Evolutionary conservation across 225 moss, liverwort and hornwort genomes (phyloP).

Genomic region (Bryoerythrophyllum caledonicum): DNA sequence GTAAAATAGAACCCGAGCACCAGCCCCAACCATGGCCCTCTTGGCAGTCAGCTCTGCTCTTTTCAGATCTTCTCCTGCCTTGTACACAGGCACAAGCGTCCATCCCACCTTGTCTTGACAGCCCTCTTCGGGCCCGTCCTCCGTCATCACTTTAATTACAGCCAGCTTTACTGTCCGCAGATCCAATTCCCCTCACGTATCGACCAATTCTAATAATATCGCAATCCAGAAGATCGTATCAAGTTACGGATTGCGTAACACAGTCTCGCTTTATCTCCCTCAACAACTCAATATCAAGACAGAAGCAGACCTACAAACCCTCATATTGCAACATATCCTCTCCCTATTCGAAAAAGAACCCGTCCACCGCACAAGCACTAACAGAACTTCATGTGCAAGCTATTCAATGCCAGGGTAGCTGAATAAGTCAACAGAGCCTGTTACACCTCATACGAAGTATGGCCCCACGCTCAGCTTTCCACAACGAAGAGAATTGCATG

Average conservation of each 20-base stretch:
- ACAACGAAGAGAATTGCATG: conserved; percentile 19
- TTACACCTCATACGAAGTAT: conserved; percentile 7
- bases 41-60: conserved; percentile 66
- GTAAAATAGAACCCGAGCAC: conserved; percentile 90
- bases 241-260: neutral
- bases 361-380: neutral
- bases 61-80: conserved; percentile 48
- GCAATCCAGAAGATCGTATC: neutral
- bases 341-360: neutral
- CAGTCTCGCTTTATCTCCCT: conserved; percentile 19
- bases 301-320: conserved; percentile 30
- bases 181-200: conserved; percentile 6
- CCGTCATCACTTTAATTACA: conserved; percentile 59
- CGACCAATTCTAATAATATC: conserved; percentile 1
- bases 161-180: conserved; percentile 31
- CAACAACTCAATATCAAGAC: conserved; percentile 16
- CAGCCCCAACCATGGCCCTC: conserved; percentile 87
- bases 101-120: conserved; percentile 72
- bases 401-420: neutral
- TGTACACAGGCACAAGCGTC: conserved; percentile 65
- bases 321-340: conserved; percentile 27
- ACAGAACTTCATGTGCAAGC: neutral
- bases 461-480: conserved; percentile 15
- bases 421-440: conserved; percentile 15
- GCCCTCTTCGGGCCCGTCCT: conserved; percentile 55